Evolutionary conservation across 495 filamentous ascomycete species (phyloP).

Genomic region (Aspergillus incahuasiensis): DNA sequence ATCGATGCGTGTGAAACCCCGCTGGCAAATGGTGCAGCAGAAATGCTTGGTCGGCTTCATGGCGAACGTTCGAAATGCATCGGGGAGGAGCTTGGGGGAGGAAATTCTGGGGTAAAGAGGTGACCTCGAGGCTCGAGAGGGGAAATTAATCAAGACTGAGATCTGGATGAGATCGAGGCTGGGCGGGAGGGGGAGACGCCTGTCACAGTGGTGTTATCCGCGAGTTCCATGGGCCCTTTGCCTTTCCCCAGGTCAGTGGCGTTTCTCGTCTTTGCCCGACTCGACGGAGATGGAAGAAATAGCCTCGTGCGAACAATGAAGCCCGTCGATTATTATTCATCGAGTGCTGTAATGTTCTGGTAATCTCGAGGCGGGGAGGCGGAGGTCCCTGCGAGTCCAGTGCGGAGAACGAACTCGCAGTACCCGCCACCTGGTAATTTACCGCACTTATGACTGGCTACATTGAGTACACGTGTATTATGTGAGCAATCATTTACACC

Average conservation of each 20-base stretch:
- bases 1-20: conserved; percentile 46
- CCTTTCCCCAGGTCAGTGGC: not conserved
- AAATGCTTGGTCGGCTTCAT: conserved; percentile 46
- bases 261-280: not conserved
- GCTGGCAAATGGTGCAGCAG: conserved; percentile 43
- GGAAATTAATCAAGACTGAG: conserved; percentile 1
- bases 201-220: not conserved
- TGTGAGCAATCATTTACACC: not conserved
- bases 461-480: not conserved
- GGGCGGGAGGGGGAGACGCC: not conserved
- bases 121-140: conserved; percentile 12
- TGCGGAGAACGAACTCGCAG: not conserved
- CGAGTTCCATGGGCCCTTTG: not conserved
- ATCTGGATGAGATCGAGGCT: not conserved
- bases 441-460: not conserved
- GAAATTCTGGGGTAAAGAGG: conserved; percentile 24
- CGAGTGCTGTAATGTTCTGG: not conserved
- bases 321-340: not conserved
- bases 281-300: not conserved
- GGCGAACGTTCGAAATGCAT: conserved; percentile 25
- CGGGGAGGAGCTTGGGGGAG: conserved; percentile 29
- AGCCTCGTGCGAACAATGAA: not conserved
- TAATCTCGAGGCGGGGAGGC: not conserved
- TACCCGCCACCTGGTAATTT: not conserved
- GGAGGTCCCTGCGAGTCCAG: not conserved